These are phyloP conservation scores for Scheffersomyces segobiensis DNA, from an alignment of 1,139 yeast genomes.

Conservation along the genomic window DNA sequence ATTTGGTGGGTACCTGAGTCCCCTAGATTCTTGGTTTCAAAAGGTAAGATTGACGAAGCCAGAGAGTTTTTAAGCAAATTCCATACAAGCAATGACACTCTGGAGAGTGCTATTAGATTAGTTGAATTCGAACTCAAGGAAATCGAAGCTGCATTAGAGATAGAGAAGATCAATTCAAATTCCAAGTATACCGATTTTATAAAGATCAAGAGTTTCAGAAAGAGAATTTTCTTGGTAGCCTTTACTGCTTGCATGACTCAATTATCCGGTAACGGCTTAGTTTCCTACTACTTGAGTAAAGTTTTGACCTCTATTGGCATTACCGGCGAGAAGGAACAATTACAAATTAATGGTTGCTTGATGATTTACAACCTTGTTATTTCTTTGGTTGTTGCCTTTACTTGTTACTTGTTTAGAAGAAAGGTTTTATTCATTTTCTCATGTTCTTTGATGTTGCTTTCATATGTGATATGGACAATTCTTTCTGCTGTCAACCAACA, in stretches of 20 bases:
- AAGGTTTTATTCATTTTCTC: constrained; percentile 46
- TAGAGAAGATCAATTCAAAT: constrained; percentile 27
- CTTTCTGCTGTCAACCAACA: constrained; percentile 39
- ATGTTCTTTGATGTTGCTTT: constrained; percentile 35
- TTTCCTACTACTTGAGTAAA: constrained; percentile 49
- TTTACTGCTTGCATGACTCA: constrained; percentile 36
- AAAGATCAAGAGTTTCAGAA: constrained; percentile 38
- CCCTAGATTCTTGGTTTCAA: constrained; percentile 43
- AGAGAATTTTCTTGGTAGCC: constrained; percentile 40
- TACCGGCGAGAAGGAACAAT: constrained; percentile 42
- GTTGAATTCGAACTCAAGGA: constrained; percentile 49
- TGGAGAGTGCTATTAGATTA: constrained; percentile 31
- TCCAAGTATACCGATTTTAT: constrained; percentile 37
- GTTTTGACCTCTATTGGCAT: constrained; percentile 53
- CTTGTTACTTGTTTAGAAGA: constrained; percentile 36
- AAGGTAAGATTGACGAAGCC: constrained; percentile 38
- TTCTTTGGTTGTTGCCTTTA: constrained; percentile 29
- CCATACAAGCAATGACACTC: constrained; percentile 39
- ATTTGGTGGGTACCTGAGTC: constrained; percentile 47
- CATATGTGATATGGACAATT: constrained; percentile 40
- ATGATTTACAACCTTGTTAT: constrained; percentile 44
- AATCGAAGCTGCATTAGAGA: constrained; percentile 40
- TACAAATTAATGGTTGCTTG: constrained; percentile 47
- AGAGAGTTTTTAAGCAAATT: constrained; percentile 31
- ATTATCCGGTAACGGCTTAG: too few species aligned